These are phyloP conservation scores for Ochromonas danica DNA, from an alignment of 108 stramenopile species.

Conservation along the genomic window DNA sequence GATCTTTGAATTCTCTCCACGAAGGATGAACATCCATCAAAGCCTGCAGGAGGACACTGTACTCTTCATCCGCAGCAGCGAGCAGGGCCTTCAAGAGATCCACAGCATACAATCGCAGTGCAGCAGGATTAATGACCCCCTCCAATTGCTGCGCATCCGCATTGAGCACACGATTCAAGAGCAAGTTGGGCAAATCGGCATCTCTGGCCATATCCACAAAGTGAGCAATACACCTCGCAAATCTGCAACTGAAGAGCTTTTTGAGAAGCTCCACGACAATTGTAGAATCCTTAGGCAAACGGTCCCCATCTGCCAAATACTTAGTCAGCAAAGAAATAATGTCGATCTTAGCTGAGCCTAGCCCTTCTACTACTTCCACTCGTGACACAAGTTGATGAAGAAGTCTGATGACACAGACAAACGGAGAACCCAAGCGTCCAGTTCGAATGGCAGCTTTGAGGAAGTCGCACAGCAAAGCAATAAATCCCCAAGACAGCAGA, in stretches of 20 bases:
- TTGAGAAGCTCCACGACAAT: conserved; percentile 22
- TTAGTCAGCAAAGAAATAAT: background rate
- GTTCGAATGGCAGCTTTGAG: background rate
- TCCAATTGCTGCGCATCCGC: background rate
- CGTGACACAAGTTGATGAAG: background rate
- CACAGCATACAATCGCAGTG: conserved; percentile 4
- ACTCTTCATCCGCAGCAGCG: background rate
- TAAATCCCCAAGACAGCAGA: conserved; percentile 32
- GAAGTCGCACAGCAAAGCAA: background rate
- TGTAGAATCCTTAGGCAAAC: conserved; percentile 19
- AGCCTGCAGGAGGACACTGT: background rate
- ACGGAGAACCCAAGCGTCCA: conserved; percentile 1
- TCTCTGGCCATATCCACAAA: background rate
- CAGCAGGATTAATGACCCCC: background rate
- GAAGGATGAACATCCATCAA: conserved; percentile 7
- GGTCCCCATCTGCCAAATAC: background rate
- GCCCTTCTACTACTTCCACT: background rate
- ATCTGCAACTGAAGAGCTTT: background rate
- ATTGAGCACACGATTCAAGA: background rate
- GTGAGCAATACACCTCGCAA: background rate
- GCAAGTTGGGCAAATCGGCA: background rate
- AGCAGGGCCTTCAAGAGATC: conserved; percentile 18
- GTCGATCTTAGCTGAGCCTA: background rate
- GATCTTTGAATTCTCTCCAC: conserved; percentile 2
- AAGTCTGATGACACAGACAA: conserved; percentile 19